Percentiles rank a stretch among this genome's conserved stretches.
Conservation (phyloP, 2,329 filamentous ascomycete species). For the Erysiphe pulchra region DNA sequence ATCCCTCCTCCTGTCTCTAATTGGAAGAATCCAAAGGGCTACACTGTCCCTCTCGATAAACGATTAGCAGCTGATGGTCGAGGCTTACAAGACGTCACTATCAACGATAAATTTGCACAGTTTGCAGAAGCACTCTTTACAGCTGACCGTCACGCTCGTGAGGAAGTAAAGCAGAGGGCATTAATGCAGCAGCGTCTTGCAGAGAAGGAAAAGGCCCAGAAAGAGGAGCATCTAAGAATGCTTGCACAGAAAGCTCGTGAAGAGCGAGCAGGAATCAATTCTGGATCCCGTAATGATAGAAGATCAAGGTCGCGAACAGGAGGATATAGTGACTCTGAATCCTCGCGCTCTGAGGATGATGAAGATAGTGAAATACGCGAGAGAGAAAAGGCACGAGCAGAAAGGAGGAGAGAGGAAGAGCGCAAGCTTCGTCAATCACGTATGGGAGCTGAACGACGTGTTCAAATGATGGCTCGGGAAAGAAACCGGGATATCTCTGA, state of each 20-base stretch:
- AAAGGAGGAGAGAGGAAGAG: conserved; percentile 60
- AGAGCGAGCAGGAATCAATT: conserved; percentile 34
- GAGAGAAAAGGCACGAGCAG: conserved; percentile 50
- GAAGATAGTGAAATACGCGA: conserved; percentile 47
- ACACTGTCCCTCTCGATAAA: conserved; percentile 89
- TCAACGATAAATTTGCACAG: conserved; percentile 96
- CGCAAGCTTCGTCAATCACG: conserved; percentile 75
- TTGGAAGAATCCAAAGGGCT: conserved; percentile 99
- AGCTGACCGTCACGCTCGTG: conserved; percentile 78
- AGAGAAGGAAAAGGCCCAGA: conserved; percentile 86
- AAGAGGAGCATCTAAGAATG: conserved; percentile 73
- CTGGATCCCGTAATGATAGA: conserved; percentile 18
- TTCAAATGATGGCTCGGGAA: conserved; percentile 82
- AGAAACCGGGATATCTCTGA: conserved; percentile 94
- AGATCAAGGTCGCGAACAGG: conserved; percentile 17
- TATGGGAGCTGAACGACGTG: conserved; percentile 79
- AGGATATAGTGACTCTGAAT: conserved; percentile 27
- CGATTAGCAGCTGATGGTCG: conserved; percentile 80
- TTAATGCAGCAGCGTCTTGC: conserved; percentile 89
- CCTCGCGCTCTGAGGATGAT: conserved; percentile 15
- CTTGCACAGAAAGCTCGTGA: conserved; percentile 81
- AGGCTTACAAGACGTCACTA: conserved; percentile 74
- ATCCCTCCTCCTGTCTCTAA: conserved; percentile 80
- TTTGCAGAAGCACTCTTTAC: conserved; percentile 88
- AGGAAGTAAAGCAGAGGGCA: conserved; percentile 79